Evolutionary conservation across 2,329 filamentous ascomycete genomes (phyloP).

Genomic region (Pseudogymnoascus sp.): DNA sequence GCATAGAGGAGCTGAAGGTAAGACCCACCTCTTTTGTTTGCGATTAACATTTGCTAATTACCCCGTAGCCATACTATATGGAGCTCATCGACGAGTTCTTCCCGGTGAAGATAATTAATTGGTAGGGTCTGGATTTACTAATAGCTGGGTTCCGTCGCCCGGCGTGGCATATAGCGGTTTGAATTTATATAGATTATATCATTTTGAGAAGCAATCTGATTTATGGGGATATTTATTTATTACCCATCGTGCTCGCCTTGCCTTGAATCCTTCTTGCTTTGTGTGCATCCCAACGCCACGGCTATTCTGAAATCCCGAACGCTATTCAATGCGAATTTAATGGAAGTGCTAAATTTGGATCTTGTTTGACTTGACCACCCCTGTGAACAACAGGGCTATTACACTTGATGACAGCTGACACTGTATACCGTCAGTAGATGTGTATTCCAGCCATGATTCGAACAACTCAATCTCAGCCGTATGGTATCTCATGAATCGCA

Average conservation of each 20-base stretch:
- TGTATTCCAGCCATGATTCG: not conserved
- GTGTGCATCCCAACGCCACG: not conserved
- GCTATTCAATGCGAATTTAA: not conserved
- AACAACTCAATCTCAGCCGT: not conserved
- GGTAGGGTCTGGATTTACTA: conserved; percentile 38
- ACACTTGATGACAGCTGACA: not conserved
- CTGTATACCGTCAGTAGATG: not conserved
- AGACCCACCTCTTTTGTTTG: not conserved
- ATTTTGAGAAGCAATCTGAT: not conserved
- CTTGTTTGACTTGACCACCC: not conserved
- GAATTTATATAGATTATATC: not conserved
- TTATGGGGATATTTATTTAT: not conserved
- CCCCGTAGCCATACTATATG: conserved; percentile 57
- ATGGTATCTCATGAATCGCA: not conserved
- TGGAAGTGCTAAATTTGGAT: not conserved
- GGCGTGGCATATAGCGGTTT: not conserved
- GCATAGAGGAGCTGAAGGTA: conserved; percentile 61
- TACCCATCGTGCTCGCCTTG: not conserved
- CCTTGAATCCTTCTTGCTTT: not conserved
- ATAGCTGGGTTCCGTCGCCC: not conserved
- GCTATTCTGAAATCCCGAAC: not conserved
- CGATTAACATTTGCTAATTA: conserved; percentile 12
- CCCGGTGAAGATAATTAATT: conserved; percentile 57
- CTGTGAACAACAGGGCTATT: not conserved
- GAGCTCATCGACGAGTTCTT: conserved; percentile 70